Base-by-base conservation (phyloP, 163 green algal genomes). In the Chlorella variabilis region DNA sequence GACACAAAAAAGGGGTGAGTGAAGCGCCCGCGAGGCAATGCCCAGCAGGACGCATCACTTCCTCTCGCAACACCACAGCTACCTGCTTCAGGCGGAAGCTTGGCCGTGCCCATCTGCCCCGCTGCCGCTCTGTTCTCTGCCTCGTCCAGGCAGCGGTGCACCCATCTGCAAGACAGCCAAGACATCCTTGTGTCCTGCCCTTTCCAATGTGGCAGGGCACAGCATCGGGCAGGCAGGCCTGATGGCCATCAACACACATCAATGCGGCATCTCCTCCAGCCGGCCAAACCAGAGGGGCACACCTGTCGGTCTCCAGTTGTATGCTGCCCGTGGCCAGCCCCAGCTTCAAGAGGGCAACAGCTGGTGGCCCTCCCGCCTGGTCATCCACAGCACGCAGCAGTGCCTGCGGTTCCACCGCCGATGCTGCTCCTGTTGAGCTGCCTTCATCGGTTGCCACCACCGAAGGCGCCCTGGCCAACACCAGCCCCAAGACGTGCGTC, bases 401-500 rank as follows among this genome's bases (percentile, higher is more conserved):
- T 45, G 61, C 42, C 21, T 63, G 29, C 2, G 75, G 59, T 13
- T 73, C 39, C 54, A 54, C 18, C 17, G 54, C 54, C 17, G 15
- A 25, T 11, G 59, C 59, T 29, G 59, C 59, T 38, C 9, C 4
- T 8, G 34, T 23, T 54, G 65, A 18, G 65, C 65, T 31, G 36
- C 13, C n/a, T n/a, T n/a, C n/a, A n/a, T n/a, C 36, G 13, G 2
- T n/a, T 68, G 59, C 7, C 29, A 21, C 29, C 15, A 20, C 59
- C 29, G 25, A 25, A 39, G 59, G 45, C 11, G 17, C 62, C 34
- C 33, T 51, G 25, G 58, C n/a, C 39, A 74, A 61, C 75, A 54
- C 33, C 23, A 82, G n/a, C 0, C 62, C 76, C 63, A 82, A 62
- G 4, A 75, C 48, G 27, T 82, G 76, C 11, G 76, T 82, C 41